phyloP scores from a whole-genome alignment of 2,329 filamentous ascomycete genomes.

The Gremmenia infestans region DNA sequence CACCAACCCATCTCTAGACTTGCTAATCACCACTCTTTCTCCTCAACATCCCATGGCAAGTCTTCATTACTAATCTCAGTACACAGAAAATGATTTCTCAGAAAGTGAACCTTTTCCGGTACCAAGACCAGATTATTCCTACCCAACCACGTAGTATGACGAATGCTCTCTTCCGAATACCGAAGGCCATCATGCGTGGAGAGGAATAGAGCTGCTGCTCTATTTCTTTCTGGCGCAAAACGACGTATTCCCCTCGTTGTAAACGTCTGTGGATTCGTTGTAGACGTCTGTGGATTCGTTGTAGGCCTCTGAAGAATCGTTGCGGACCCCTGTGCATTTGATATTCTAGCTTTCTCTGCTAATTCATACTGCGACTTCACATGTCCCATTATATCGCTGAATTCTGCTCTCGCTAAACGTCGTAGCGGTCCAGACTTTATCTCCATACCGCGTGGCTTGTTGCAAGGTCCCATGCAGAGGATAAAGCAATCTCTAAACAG shows the following conservation, averaged over 20 bases:
- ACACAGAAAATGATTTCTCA: conserved; percentile 7
- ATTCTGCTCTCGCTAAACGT: background rate
- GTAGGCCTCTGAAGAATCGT: too few species aligned
- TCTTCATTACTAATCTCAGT: conserved; percentile 5
- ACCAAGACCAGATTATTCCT: background rate
- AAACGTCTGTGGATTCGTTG: too few species aligned
- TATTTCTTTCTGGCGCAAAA: too few species aligned
- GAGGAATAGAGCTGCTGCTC: too few species aligned
- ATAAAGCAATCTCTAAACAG: conserved; percentile 2
- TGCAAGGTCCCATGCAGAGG: background rate
- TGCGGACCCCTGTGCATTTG: too few species aligned
- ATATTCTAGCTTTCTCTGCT: too few species aligned
- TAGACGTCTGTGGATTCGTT: too few species aligned
- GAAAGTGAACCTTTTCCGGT: background rate
- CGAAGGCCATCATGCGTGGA: background rate
- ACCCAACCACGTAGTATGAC: background rate
- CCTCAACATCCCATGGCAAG: conserved; percentile 10
- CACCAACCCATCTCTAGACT: conserved; percentile 1
- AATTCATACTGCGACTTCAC: too few species aligned
- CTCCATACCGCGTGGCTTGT: background rate
- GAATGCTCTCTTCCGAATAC: background rate
- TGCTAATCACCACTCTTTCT: conserved; percentile 8
- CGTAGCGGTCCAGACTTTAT: background rate
- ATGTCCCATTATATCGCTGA: too few species aligned
- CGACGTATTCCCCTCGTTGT: too few species aligned